Conservation (phyloP, 345 rosid genomes). For the Murraya koenigii region DNA sequence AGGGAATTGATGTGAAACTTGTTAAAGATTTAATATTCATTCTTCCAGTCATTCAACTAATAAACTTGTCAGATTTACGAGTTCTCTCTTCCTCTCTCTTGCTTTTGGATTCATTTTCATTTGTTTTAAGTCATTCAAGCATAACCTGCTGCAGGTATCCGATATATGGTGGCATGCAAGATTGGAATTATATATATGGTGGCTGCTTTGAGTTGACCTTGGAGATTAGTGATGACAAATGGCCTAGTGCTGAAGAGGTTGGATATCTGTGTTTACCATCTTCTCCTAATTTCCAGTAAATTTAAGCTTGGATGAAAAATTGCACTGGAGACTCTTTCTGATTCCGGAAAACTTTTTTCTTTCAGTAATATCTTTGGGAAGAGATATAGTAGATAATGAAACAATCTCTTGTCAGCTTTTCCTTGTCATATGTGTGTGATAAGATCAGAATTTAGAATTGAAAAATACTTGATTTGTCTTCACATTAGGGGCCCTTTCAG, state of each 20-base stretch:
- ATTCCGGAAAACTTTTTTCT: neutral
- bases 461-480: neutral
- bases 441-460: neutral
- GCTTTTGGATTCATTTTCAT: neutral
- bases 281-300: neutral
- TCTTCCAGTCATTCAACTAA: neutral
- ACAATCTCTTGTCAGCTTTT: neutral
- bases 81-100: neutral
- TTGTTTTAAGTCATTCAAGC: constrained; percentile 4
- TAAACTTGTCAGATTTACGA: neutral
- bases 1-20: neutral
- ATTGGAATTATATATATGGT: constrained; percentile 95
- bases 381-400: neutral
- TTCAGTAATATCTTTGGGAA: neutral
- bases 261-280: constrained; percentile 16
- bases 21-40: neutral
- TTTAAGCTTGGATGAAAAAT: neutral
- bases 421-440: neutral
- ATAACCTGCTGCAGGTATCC: constrained; percentile 73
- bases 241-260: constrained; percentile 92
- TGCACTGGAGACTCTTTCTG: neutral
- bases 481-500: neutral
- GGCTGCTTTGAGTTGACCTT: constrained; percentile 96
- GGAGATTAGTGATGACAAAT: constrained; percentile 89
- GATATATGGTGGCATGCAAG: constrained; percentile 98